A percentile compares a stretch with the other conserved stretches of the same genome.
phyloP scores from a whole-genome alignment of 73 alveolate genomes.

The Halteria grandinella region DNA sequence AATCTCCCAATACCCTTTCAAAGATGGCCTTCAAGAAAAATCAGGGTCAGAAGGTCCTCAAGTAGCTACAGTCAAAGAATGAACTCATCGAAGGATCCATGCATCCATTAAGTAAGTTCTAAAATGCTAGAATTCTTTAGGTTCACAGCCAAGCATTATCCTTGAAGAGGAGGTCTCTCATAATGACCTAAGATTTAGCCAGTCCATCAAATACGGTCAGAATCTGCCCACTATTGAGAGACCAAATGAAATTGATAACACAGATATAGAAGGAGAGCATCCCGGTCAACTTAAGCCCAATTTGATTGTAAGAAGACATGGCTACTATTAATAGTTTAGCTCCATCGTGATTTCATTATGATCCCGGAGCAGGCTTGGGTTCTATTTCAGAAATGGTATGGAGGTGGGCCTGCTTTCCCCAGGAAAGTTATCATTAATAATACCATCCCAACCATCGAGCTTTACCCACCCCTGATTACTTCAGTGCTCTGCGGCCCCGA shows the following conservation, averaged over 20 bases:
- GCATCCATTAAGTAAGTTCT: too few species aligned
- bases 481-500: constrained; percentile 51
- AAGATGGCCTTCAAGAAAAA: too few species aligned
- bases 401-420: constrained; percentile 84
- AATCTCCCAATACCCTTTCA: too few species aligned
- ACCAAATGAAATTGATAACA: constrained; percentile 73
- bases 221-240: constrained; percentile 44
- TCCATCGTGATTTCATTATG: constrained; percentile 74
- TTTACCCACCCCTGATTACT: constrained; percentile 70
- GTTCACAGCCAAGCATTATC: too few species aligned
- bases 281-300: constrained; percentile 72
- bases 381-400: constrained; percentile 75
- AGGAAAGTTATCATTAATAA: constrained; percentile 72
- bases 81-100: too few species aligned
- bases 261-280: constrained; percentile 79
- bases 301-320: constrained; percentile 24
- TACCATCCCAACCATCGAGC: constrained; percentile 67
- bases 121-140: too few species aligned
- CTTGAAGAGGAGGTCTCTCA: too few species aligned
- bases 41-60: too few species aligned
- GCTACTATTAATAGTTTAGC: not conserved
- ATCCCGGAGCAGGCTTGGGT: constrained; percentile 84
- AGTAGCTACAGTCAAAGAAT: too few species aligned
- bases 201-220: not conserved
- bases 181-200: constrained; percentile 11